Evolutionary conservation across 192 early-diverging fungal genomes (phyloP).

Genomic region (Coemansia sp.): DNA sequence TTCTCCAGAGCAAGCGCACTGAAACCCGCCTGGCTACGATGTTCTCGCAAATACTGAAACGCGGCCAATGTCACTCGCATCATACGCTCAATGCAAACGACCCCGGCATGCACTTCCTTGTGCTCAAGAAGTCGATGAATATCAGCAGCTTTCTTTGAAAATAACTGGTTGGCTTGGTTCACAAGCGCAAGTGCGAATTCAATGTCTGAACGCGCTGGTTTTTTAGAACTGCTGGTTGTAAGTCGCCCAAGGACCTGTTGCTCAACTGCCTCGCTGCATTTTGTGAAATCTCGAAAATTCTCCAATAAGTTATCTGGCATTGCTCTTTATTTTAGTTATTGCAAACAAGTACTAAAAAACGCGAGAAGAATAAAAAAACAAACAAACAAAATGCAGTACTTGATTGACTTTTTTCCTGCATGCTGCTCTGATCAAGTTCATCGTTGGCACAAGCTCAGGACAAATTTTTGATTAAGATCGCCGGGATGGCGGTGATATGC

Average conservation of each 20-base stretch:
- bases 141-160: conserved; percentile 18
- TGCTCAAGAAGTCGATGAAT: conserved; percentile 16
- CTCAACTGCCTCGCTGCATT: conserved; percentile 30
- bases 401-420: too few relatives aligned
- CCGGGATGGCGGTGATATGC: too few relatives aligned
- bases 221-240: background rate
- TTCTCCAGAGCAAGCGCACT: conserved; percentile 40
- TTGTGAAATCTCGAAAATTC: conserved; percentile 18
- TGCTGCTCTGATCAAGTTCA: too few relatives aligned
- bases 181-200: conserved; percentile 40
- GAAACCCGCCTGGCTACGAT: conserved; percentile 37
- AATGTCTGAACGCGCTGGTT: conserved; percentile 17
- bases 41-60: conserved; percentile 22
- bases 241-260: conserved; percentile 27
- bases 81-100: conserved; percentile 21
- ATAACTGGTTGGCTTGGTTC: conserved; percentile 46
- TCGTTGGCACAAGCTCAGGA: too few relatives aligned
- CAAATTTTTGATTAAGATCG: too few relatives aligned
- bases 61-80: conserved; percentile 21
- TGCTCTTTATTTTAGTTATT: background rate
- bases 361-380: conserved; percentile 7
- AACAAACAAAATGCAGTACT: too few relatives aligned
- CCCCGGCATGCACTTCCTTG: background rate
- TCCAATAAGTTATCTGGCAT: conserved; percentile 21
- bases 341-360: conserved; percentile 3